These are phyloP conservation scores for Herpetomonas samuelpessoai DNA, from an alignment of 208 protist genomes.

Conservation along the genomic window DNA sequence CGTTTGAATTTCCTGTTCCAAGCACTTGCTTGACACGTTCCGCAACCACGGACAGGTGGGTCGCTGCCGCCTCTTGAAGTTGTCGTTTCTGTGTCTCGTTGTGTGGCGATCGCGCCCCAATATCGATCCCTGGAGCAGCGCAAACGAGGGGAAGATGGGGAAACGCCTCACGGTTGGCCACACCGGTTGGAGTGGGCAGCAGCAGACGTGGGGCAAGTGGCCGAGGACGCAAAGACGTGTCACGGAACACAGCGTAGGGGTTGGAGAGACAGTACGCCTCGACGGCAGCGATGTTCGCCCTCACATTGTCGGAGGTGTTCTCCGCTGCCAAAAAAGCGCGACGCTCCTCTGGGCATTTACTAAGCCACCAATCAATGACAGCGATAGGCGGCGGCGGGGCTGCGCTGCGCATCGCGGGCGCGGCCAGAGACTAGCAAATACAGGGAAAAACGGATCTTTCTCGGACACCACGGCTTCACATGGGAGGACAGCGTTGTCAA, in stretches of 20 bases:
- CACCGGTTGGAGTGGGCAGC: background rate
- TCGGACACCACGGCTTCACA: too few species aligned
- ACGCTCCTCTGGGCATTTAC: constrained; percentile 54
- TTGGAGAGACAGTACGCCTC: constrained; percentile 50
- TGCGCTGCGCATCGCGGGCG: too few species aligned
- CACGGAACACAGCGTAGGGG: constrained; percentile 60
- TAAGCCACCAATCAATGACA: constrained; percentile 67
- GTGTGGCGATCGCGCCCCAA: background rate
- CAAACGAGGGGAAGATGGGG: background rate
- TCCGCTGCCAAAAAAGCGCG: constrained; percentile 43
- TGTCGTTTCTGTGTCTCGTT: background rate
- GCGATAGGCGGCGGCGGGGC: background rate
- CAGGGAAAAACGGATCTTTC: too few species aligned
- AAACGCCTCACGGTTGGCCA: background rate
- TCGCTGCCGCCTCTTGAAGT: background rate
- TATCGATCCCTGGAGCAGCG: background rate
- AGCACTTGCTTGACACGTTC: background rate
- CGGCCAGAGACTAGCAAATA: background rate
- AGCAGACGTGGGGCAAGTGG: constrained; percentile 24
- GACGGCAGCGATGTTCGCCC: constrained; percentile 48
- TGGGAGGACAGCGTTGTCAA: too few species aligned
- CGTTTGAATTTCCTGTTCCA: background rate
- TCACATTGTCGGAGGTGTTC: constrained; percentile 32
- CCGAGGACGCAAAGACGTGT: constrained; percentile 29
- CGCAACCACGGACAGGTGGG: background rate